Percentiles rank a stretch among this genome's conserved stretches.
These are phyloP conservation scores for Phytophthora hybrid DNA, from an alignment of 352 stramenopile genomes.

Conservation along the genomic window DNA sequence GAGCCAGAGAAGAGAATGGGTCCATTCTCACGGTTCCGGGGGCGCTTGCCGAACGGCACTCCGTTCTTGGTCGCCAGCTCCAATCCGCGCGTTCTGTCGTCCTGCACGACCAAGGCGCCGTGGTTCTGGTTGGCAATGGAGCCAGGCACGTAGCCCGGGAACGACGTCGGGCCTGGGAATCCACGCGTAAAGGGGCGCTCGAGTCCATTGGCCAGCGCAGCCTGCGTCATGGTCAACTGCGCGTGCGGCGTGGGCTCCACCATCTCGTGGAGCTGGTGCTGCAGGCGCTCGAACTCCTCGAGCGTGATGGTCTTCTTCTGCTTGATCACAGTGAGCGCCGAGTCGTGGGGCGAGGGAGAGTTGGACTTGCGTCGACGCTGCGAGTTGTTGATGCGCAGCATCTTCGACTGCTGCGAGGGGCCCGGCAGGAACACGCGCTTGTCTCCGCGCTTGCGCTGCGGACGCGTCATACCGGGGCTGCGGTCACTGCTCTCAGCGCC, in stretches of 20 bases:
- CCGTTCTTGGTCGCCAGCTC: constrained; percentile 32
- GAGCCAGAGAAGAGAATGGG: constrained; percentile 50
- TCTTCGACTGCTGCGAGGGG: constrained; percentile 58
- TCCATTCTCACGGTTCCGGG: constrained; percentile 47
- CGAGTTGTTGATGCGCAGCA: constrained; percentile 45
- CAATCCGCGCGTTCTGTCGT: constrained; percentile 26
- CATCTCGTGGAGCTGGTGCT: constrained; percentile 67
- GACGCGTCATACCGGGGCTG: constrained; percentile 40
- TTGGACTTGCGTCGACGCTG: constrained; percentile 40
- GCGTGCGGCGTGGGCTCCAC: constrained; percentile 72
- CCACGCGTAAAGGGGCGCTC: constrained; percentile 44
- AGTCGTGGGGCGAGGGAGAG: constrained; percentile 55
- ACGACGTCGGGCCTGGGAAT: constrained; percentile 36
- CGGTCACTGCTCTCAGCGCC: constrained; percentile 35
- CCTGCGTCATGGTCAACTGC: constrained; percentile 65
- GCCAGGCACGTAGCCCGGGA: constrained; percentile 49
- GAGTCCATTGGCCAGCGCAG: constrained; percentile 54
- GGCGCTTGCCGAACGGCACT: constrained; percentile 56
- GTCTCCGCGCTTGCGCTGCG: constrained; percentile 51
- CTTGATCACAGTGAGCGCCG: constrained; percentile 69
- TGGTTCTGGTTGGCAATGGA: constrained; percentile 44
- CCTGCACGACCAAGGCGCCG: constrained; percentile 28
- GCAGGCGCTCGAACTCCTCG: constrained; percentile 78
- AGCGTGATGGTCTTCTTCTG: constrained; percentile 82
- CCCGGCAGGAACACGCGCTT: constrained; percentile 57